A percentile compares a stretch with the other conserved stretches of the same genome.
Conservation (phyloP, 148 eudicot genomes). For the Salicornia ramosissima region DNA sequence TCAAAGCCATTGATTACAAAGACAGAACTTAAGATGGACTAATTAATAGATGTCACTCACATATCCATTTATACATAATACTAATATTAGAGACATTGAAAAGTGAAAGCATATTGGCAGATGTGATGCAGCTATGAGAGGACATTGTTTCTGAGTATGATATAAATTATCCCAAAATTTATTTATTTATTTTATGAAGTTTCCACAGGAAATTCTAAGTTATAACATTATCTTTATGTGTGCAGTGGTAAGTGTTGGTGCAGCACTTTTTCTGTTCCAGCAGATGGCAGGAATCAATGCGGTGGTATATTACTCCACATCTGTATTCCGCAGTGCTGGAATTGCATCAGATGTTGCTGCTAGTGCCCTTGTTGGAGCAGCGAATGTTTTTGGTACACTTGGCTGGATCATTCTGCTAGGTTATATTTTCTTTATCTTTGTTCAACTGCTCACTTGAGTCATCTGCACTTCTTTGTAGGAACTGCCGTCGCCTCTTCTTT, state of each 20-base stretch:
- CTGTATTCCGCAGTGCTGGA: slow-evolving; percentile 94
- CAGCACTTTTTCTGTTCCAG: slow-evolving; percentile 93
- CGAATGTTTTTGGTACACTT: slow-evolving; percentile 81
- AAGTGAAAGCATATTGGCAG: no score
- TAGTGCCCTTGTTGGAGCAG: slow-evolving; percentile 93
- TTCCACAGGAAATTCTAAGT: background rate
- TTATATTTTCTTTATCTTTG: background rate
- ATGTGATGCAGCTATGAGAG: no score
- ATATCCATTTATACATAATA: no score
- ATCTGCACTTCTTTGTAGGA: slow-evolving; percentile 42
- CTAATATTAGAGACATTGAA: no score
- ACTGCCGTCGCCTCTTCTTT: slow-evolving; percentile 82
- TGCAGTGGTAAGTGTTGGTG: slow-evolving; percentile 96
- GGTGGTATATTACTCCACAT: slow-evolving; percentile 89
- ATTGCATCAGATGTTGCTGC: slow-evolving; percentile 98
- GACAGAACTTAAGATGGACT: no score
- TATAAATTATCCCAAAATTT: background rate
- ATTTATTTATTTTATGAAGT: background rate
- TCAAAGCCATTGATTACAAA: no score
- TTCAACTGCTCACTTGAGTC: background rate
- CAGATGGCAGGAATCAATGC: slow-evolving; percentile 99
- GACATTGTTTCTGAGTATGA: background rate
- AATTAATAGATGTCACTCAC: no score
- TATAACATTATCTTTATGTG: background rate
- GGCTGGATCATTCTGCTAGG: background rate